A percentile compares a stretch with the other conserved stretches of the same genome.
Evolutionary conservation across 352 stramenopile genomes (phyloP).

Genomic region (Globisporangium camurandrum): DNA sequence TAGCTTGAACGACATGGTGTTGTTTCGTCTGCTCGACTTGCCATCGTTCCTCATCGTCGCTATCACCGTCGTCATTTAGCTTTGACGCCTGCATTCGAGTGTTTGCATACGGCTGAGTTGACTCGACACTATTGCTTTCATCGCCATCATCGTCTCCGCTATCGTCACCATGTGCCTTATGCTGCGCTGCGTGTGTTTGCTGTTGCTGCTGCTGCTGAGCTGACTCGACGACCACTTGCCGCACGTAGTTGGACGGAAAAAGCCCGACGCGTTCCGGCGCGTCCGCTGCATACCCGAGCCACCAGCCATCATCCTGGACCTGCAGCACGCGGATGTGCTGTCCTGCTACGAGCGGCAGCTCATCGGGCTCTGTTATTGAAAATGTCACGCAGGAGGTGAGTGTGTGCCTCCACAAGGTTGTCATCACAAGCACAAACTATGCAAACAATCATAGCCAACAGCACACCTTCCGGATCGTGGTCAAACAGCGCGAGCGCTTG

Average conservation of each 20-base stretch:
- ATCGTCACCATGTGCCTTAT: not conserved
- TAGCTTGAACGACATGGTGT: constrained; percentile 9
- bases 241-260: constrained; percentile 69
- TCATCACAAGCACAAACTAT: too few relatives aligned
- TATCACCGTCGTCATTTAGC: not conserved
- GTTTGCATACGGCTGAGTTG: too few relatives aligned
- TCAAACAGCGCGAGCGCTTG: constrained; percentile 49
- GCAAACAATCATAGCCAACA: too few relatives aligned
- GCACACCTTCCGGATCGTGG: constrained; percentile 42
- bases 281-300: constrained; percentile 31
- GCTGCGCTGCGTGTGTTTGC: not conserved
- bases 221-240: constrained; percentile 12
- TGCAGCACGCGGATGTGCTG: constrained; percentile 36
- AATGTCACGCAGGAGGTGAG: not conserved
- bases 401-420: not conserved
- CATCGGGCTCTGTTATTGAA: constrained; percentile 33
- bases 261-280: constrained; percentile 24
- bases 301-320: constrained; percentile 61
- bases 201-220: not conserved
- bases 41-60: not conserved
- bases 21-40: not conserved
- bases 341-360: constrained; percentile 38
- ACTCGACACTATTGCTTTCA: too few relatives aligned
- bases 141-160: not conserved
- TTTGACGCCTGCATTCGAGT: too few relatives aligned